These are phyloP conservation scores for Passalora sequoiae DNA, from an alignment of 2,329 filamentous ascomycete genomes.

Conservation along the genomic window DNA sequence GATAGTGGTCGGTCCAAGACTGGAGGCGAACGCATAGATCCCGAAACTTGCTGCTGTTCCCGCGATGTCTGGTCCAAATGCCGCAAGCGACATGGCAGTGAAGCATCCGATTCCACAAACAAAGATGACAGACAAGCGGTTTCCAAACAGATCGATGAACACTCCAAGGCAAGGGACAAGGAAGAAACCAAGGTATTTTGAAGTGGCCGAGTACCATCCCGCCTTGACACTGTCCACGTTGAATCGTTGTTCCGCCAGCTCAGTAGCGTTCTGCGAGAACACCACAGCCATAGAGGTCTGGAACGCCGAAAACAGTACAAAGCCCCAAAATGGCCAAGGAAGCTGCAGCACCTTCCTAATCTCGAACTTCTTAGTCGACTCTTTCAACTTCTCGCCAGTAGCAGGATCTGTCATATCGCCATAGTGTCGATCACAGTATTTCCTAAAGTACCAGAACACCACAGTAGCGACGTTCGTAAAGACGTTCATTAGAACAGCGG, in stretches of 20 bases:
- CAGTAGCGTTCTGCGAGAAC: constrained; percentile 56
- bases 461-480: constrained; percentile 55
- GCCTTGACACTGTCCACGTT: constrained; percentile 51
- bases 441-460: constrained; percentile 54
- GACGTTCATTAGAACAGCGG: constrained; percentile 58
- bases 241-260: constrained; percentile 57
- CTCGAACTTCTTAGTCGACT: constrained; percentile 56
- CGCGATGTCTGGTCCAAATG: constrained; percentile 45
- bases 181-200: constrained; percentile 56
- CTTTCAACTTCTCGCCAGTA: constrained; percentile 55
- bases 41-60: constrained; percentile 58
- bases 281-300: constrained; percentile 53
- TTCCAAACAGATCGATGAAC: constrained; percentile 53
- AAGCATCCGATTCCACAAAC: constrained; percentile 50
- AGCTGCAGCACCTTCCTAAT: constrained; percentile 51
- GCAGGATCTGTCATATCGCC: constrained; percentile 47
- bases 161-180: constrained; percentile 53
- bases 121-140: constrained; percentile 45
- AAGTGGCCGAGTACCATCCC: constrained; percentile 56
- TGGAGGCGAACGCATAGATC: constrained; percentile 53
- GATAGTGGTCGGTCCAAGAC: constrained; percentile 54
- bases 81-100: constrained; percentile 51
- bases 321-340: constrained; percentile 56
- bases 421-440: constrained; percentile 47
- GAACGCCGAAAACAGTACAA: constrained; percentile 54